Evolutionary conservation across 371 early-diverging fungal species (phyloP).

Genomic region (Gilbertella persicaria): DNA sequence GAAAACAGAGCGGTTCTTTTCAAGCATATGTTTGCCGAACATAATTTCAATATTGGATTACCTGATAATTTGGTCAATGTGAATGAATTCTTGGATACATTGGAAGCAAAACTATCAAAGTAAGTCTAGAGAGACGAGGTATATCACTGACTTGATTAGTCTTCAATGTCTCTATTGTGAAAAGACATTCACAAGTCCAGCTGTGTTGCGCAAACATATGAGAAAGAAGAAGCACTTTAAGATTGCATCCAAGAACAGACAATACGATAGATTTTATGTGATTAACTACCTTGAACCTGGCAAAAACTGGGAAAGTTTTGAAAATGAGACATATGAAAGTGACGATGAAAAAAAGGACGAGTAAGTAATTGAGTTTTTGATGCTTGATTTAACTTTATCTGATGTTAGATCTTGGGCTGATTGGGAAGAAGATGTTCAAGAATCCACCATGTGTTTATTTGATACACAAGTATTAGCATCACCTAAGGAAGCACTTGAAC

Average conservation of each 20-base stretch:
- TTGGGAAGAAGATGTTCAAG: conserved; percentile 78
- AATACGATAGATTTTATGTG: conserved; percentile 95
- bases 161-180: conserved; percentile 95
- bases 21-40: conserved; percentile 89
- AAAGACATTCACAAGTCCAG: conserved; percentile 84
- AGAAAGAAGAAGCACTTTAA: conserved; percentile 98
- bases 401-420: conserved; percentile 69
- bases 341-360: conserved; percentile 74
- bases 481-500: conserved; percentile 67
- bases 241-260: conserved; percentile 85
- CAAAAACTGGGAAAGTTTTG: conserved; percentile 88
- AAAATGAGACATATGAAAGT: conserved; percentile 77
- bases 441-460: conserved; percentile 76
- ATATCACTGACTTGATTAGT: conserved; percentile 24
- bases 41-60: conserved; percentile 93
- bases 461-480: conserved; percentile 65
- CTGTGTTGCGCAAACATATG: conserved; percentile 95
- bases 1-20: conserved; percentile 69
- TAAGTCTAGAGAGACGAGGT: conserved; percentile 27
- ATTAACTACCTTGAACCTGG: conserved; percentile 93
- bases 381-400: background rate
- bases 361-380: conserved; percentile 32
- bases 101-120: conserved; percentile 76
- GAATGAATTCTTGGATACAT: conserved; percentile 78
- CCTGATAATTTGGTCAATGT: conserved; percentile 92